A percentile compares a stretch with the other conserved stretches of the same genome.
These are phyloP conservation scores for Luffa aegyptiaca DNA, from an alignment of 306 rosid genomes.

Conservation along the genomic window DNA sequence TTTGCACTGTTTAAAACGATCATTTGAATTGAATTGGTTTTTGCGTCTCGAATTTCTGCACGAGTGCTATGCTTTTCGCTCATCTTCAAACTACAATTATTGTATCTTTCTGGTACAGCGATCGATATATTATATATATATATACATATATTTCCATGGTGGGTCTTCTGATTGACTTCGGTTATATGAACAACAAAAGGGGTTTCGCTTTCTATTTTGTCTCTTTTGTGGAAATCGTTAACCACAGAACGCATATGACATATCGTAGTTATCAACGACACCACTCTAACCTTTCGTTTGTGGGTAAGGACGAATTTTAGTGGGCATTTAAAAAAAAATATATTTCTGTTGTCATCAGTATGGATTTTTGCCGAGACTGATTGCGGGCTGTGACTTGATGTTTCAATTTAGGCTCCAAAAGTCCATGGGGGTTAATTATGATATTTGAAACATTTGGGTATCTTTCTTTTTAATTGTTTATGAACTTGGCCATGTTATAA, in stretches of 20 bases:
- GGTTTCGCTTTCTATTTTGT: slow-evolving; percentile 26
- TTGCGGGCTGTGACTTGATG: background rate
- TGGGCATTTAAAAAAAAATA: background rate
- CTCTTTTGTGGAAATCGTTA: slow-evolving; percentile 14
- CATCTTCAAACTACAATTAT: background rate
- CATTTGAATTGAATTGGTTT: background rate
- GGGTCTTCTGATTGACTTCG: background rate
- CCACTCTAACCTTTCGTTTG: background rate
- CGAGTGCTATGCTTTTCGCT: background rate
- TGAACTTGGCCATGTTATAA: background rate
- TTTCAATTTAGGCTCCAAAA: background rate
- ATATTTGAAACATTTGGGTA: background rate
- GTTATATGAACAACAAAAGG: background rate
- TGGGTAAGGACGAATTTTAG: background rate
- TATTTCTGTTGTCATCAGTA: background rate
- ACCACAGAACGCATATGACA: background rate
- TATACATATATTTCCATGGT: background rate
- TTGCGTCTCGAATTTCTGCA: background rate
- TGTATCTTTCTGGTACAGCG: background rate
- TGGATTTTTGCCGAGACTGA: background rate
- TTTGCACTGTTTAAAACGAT: background rate
- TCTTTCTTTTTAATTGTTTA: background rate
- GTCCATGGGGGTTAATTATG: background rate
- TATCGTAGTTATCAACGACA: background rate
- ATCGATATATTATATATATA: background rate